phyloP scores from a whole-genome alignment of 192 early-diverging fungal genomes.

The Backusella liffmaniae region DNA sequence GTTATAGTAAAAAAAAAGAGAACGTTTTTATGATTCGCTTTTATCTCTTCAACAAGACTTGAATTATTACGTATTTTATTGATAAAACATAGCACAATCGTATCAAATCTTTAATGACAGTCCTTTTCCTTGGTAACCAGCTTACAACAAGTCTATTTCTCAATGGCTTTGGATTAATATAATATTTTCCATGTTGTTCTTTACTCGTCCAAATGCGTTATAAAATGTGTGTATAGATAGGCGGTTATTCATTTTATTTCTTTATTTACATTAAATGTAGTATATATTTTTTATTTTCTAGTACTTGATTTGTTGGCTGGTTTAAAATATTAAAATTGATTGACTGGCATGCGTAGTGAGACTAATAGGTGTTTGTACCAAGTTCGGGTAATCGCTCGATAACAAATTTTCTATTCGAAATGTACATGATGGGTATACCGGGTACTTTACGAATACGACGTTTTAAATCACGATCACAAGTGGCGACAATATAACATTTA shows the following conservation, averaged over 20 bases:
- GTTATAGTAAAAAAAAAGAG: no score
- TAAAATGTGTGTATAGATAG: not conserved
- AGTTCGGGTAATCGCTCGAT: conserved; percentile 93
- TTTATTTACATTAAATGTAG: not conserved
- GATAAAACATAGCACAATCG: no score
- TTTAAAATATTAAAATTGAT: not conserved
- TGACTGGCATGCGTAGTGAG: not conserved
- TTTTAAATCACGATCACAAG: conserved; percentile 96
- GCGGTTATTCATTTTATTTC: not conserved
- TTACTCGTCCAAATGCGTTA: no score
- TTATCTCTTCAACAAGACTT: no score
- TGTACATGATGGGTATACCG: conserved; percentile 98
- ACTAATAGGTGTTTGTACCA: conserved; percentile 37
- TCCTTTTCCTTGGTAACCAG: no score
- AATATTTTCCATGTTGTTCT: no score
- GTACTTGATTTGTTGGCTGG: not conserved
- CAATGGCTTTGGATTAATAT: no score
- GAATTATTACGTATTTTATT: no score
- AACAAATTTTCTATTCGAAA: conserved; percentile 83
- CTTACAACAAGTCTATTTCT: no score
- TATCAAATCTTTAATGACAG: no score
- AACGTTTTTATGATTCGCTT: no score
- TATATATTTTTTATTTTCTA: not conserved
- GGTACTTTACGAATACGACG: conserved; percentile 92
- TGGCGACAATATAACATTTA: conserved; percentile 97